A percentile compares a stretch with the other conserved stretches of the same genome.
These are phyloP conservation scores for Colletotrichum viniferum DNA, from an alignment of 2,329 filamentous ascomycete species.

Conservation along the genomic window DNA sequence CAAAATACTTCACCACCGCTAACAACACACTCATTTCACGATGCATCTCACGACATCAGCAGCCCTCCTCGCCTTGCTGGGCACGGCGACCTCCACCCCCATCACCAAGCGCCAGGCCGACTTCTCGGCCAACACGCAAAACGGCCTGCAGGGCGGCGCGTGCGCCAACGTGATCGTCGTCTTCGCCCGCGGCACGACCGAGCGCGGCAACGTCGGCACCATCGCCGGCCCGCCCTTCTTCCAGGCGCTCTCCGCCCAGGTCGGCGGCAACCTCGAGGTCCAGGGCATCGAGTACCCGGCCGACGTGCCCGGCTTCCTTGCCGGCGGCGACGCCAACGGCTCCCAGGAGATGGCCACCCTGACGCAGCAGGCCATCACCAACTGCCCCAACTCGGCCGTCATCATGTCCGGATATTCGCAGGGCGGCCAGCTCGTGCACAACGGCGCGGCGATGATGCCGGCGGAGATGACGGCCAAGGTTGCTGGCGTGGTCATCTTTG, in stretches of 20 bases:
- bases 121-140: constrained; percentile 16
- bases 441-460: constrained; percentile 40
- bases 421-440: constrained; percentile 44
- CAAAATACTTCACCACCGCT: background rate
- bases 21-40: background rate
- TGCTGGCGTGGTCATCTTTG: constrained; percentile 33
- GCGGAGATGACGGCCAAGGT: constrained; percentile 36
- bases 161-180: constrained; percentile 56
- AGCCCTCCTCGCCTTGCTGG: constrained; percentile 13
- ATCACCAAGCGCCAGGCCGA: constrained; percentile 11
- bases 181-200: constrained; percentile 61
- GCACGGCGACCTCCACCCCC: constrained; percentile 3
- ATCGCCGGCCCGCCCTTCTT: constrained; percentile 56
- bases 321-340: constrained; percentile 48
- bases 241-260: constrained; percentile 41
- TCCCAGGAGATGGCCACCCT: constrained; percentile 42
- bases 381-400: constrained; percentile 49
- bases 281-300: constrained; percentile 61
- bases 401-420: constrained; percentile 53
- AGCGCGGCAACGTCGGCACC: constrained; percentile 55
- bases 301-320: constrained; percentile 45
- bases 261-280: constrained; percentile 51
- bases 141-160: constrained; percentile 13
- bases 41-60: constrained; percentile 2
- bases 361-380: constrained; percentile 34